Evolutionary conservation across 129 eudicot genomes (phyloP), one percentile per base, ranked within the genome.

Genomic region (Arctium lappa): DNA sequence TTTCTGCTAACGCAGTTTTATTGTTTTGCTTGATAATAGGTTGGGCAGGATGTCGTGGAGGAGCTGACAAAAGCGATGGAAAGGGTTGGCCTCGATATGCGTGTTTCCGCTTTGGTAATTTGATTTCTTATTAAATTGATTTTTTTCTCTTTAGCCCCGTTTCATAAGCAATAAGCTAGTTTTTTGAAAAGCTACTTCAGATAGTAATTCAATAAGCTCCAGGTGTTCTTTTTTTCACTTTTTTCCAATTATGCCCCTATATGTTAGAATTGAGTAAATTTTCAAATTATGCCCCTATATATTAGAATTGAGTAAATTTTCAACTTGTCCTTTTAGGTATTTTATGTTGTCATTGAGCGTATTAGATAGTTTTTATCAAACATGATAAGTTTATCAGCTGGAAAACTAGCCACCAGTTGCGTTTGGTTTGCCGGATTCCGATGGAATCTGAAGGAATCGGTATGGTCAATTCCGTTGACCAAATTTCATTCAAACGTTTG

Each of bases 51-150:
- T 84, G 92, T 93, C 36, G 97, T 92, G 42, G 94, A 73, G 3
- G 91, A 88, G 89, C 86, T 92, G 88, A 86, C 90, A 38, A 89
- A 90, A 88, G 90, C 97, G 40, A 83, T 92, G 85, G 92, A 90
- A 84, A 86, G 91, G 81, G 73, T 72, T 11, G 91, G 91, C 31
- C 90, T 92, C 80, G 89, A 92, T 72, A 90, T 90, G 97, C 91
- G 97, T 68, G 97, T 92, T 78, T 65, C 97, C 72, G 94, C 97
- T 72, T 75, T 92, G 88, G 97, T 90, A 79, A 76, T 46, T 80
- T 46, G 27, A 8, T 9, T 70, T 79, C 36, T 15, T 31, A 44
- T 31, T 1, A 32, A n/a, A 8, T 80, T 46, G 3, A 22, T 22
- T 22, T 16, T 40, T 50, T 80, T n/a, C 29, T 60, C 22, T n/a